These are phyloP conservation scores for Cyclaneusma minus DNA, from an alignment of 2,329 filamentous ascomycete species.

Conservation along the genomic window DNA sequence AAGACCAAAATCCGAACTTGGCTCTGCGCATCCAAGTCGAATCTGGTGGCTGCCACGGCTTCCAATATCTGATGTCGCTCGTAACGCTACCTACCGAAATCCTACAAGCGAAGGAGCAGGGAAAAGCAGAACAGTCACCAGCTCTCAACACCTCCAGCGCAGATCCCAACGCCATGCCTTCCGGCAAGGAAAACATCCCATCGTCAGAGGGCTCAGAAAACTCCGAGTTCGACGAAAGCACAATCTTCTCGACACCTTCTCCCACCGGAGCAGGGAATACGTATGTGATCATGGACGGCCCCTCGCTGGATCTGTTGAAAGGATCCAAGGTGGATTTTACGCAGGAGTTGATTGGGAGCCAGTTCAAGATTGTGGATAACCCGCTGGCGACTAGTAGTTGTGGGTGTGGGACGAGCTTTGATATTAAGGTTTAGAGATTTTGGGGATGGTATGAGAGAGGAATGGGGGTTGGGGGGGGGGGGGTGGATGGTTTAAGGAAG, in stretches of 20 bases:
- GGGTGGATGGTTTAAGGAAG: neutral
- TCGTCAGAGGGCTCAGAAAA: slow-evolving; percentile 23
- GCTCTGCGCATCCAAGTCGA: slow-evolving; percentile 87
- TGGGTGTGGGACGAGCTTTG: slow-evolving; percentile 94
- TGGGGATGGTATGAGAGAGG: too few species aligned
- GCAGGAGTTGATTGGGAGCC: slow-evolving; percentile 83
- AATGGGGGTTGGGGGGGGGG: neutral
- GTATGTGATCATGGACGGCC: slow-evolving; percentile 80
- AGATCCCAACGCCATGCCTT: slow-evolving; percentile 8
- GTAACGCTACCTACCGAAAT: slow-evolving; percentile 39
- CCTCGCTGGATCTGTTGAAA: slow-evolving; percentile 75
- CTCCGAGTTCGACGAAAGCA: slow-evolving; percentile 63
- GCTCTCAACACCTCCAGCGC: slow-evolving; percentile 6
- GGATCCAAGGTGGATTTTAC: slow-evolving; percentile 95
- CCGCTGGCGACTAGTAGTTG: slow-evolving; percentile 85
- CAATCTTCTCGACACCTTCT: slow-evolving; percentile 59
- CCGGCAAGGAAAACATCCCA: neutral
- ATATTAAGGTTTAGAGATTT: slow-evolving; percentile 58
- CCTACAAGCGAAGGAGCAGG: neutral
- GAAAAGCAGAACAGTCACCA: neutral
- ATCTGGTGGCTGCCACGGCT: slow-evolving; percentile 90
- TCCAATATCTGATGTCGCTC: slow-evolving; percentile 91
- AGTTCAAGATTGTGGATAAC: slow-evolving; percentile 95
- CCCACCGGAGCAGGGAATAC: slow-evolving; percentile 44
- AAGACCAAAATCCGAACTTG: slow-evolving; percentile 60